phyloP scores from a whole-genome alignment of 176 grass and related monocot species.

The Triticum monococcum region DNA sequence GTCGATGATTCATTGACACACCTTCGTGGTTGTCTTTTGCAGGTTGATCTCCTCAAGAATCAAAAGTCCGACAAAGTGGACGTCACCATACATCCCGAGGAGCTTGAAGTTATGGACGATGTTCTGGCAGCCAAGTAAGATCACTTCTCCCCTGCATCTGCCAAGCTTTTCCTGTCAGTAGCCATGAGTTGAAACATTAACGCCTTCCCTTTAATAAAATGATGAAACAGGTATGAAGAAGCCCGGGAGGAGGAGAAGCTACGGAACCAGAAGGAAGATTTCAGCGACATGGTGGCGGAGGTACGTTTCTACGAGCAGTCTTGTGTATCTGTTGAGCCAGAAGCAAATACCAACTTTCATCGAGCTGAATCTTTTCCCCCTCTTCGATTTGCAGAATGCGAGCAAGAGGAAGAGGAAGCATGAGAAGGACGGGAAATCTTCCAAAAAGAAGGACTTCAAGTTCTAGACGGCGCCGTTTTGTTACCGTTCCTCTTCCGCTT shows the following conservation, averaged over 20 bases:
- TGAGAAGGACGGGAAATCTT: slow-evolving; percentile 45
- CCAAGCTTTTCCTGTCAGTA: neutral
- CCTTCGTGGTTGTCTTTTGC: neutral
- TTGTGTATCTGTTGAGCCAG: neutral
- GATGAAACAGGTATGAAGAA: slow-evolving; percentile 66
- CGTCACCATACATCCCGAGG: slow-evolving; percentile 96
- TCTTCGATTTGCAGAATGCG: slow-evolving; percentile 40
- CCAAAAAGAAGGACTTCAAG: slow-evolving; percentile 98
- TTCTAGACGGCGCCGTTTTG: slow-evolving; percentile 41
- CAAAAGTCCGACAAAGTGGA: slow-evolving; percentile 98
- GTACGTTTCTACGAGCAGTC: neutral
- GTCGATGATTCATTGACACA: neutral
- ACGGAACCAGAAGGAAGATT: slow-evolving; percentile 93
- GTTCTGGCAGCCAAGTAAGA: slow-evolving; percentile 96
- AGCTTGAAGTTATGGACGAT: slow-evolving; percentile 97
- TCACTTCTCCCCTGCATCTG: neutral
- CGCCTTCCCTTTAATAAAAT: neutral
- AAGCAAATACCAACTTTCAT: slow-evolving; percentile 38
- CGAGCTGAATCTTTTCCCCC: neutral
- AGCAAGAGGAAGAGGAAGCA: slow-evolving; percentile 86
- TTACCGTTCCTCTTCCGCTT: neutral
- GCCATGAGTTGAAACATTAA: neutral
- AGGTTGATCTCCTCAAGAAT: slow-evolving; percentile 96
- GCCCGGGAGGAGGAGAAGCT: slow-evolving; percentile 88
- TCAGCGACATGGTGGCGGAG: slow-evolving; percentile 99